These are phyloP conservation scores for Tieghemiomyces parasiticus DNA, from an alignment of 192 early-diverging fungal genomes.

Conservation along the genomic window DNA sequence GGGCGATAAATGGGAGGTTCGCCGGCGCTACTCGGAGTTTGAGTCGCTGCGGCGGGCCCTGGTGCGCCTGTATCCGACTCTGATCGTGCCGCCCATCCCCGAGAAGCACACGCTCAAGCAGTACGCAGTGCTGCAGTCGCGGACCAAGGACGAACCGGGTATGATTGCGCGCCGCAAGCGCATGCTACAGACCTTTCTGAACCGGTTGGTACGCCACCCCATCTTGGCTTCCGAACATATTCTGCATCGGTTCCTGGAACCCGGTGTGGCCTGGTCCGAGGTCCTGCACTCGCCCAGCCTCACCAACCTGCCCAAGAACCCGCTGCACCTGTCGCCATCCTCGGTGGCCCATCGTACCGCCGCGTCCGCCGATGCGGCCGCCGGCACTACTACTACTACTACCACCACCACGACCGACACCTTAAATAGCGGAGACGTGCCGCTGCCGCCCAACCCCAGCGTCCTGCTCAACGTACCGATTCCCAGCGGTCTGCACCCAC, in stretches of 20 bases:
- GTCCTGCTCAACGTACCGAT: slow-evolving; percentile 21
- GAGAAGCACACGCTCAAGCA: slow-evolving; percentile 88
- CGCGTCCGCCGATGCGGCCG: slow-evolving; percentile 21
- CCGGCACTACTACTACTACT: background rate
- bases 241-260: slow-evolving; percentile 86
- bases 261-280: slow-evolving; percentile 56
- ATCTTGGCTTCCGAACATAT: slow-evolving; percentile 74
- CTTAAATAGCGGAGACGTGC: background rate
- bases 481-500: slow-evolving; percentile 36
- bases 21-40: slow-evolving; percentile 91
- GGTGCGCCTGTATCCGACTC: slow-evolving; percentile 62
- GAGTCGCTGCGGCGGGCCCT: slow-evolving; percentile 75
- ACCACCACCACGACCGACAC: background rate
- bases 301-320: slow-evolving; percentile 51
- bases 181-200: slow-evolving; percentile 88
- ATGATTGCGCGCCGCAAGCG: slow-evolving; percentile 85
- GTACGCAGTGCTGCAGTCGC: slow-evolving; percentile 49
- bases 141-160: slow-evolving; percentile 80
- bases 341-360: slow-evolving; percentile 22
- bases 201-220: slow-evolving; percentile 78
- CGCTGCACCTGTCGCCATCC: slow-evolving; percentile 40
- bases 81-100: slow-evolving; percentile 90
- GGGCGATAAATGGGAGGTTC: slow-evolving; percentile 41
- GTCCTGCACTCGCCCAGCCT: slow-evolving; percentile 54
- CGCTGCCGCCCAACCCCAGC: background rate